Evolutionary conservation across 2,329 filamentous ascomycete genomes (phyloP), one percentile per base, ranked within the genome.

Genomic region (Coniochaeta sp.): DNA sequence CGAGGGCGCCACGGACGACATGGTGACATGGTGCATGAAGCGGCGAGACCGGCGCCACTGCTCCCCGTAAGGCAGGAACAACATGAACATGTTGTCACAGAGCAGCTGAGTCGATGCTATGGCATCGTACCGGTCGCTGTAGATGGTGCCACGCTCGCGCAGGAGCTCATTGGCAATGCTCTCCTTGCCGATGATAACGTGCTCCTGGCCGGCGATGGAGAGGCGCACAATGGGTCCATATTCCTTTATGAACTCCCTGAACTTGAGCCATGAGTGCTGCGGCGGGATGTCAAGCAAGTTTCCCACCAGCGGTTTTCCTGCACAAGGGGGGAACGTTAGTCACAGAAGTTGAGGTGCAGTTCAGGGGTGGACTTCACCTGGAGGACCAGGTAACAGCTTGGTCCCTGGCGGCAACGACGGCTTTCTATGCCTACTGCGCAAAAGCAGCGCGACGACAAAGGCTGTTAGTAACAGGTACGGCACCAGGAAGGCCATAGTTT

Each of bases 131-230:
- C 76, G 69, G 8, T 68, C 70, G 12, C 68, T 72, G 64, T 77
- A 78, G 52, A 73, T 69, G 6, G 67, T 71, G 3, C 73, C 75
- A 43, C 76, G 69, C 58, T 75, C 73, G 33, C 74, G 69, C 1
- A 79, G 67, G 6, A 79, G 67, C 44, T 78, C 75, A 58, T 76
- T 74, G 38, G 74, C 75, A 17, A 77, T 71, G 38, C 73, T 70
- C 57, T 75, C 73, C 9, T 69, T 71, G 33, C 72, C 72, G 22
- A 78, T 68, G 31, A 77, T 64, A 57, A 75, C 67, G 56, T 74
- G 69, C 22, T 68, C 68, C 12, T 68, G 66, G 17, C 75, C 44
- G 6, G 43, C 43, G 28, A 59, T 50, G 19, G 43, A 26, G 31
- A 59, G 33, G 38, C 58, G 43, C 43, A 59, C 43, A 22, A 59